Base-by-base conservation (phyloP, 2,329 filamentous ascomycete genomes). In the Iodosphaeria phyllophila region DNA sequence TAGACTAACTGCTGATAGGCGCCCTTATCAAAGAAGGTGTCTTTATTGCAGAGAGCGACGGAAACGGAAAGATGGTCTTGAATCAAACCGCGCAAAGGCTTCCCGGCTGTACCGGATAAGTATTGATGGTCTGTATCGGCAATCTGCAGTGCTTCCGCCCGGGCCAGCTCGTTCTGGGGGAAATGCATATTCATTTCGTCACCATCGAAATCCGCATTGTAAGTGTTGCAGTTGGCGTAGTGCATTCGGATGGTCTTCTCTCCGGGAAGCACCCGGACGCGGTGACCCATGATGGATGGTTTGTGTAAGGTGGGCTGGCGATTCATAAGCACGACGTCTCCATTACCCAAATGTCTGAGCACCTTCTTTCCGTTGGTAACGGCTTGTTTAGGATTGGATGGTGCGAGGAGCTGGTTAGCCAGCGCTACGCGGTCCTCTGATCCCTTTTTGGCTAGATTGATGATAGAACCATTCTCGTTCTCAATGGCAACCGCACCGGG, bases 101-200 rank as follows among this genome's bases (percentile, higher is more conserved):
- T 92, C 28, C 89, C 89, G 10, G 82, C 79, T 3, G 89, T 98
- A 12, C 77, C 80, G 17, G 84, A 92, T 18, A 98, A 65, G 45
- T 98, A 98, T 42, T 98, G 89, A 43, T 93, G 84, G 46, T 98
- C 86, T 3, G 89, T 93, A 46, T 95, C 86, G 18, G 89, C 89
- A 40, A 98, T 74, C 37, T 83, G 79, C 36, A 92, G 64, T 2
- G 89, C 89, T 53, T 98, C 89, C 3, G 86, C 79, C 37, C 89
- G 67, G 10, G 89, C 89, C 35, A 95, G 62, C 46, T 95, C 91
- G 38, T 92, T 95, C 40, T 98, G 89, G 2, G 89, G 89, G 43
- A 98, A 95, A 52, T 98, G 89, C 84, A 98, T 91, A 49, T 98
- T 98, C 89, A 98, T 98, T 51, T 98, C 89, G 46, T 98, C 89